These are phyloP conservation scores for Plantago elongata DNA, from an alignment of 257 asterid species.

Conservation along the genomic window DNA sequence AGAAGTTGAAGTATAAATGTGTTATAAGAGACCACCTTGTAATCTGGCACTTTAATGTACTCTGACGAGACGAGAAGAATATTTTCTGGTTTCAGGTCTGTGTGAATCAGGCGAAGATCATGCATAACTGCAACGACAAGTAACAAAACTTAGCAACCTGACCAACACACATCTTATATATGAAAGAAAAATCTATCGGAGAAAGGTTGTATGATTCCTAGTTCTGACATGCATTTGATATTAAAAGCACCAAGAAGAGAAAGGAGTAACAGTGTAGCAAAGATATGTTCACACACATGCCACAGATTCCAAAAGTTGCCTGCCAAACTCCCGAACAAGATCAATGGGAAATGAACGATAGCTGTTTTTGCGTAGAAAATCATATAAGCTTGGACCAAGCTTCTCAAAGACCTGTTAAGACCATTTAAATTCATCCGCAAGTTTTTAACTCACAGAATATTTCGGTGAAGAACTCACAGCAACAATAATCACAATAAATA, in stretches of 20 bases:
- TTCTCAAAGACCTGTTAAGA: constrained; percentile 96
- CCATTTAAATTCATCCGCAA: constrained; percentile 67
- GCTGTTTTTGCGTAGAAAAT: constrained; percentile 91
- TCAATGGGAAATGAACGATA: constrained; percentile 90
- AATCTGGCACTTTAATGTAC: constrained; percentile 61
- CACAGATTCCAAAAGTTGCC: constrained; percentile 98
- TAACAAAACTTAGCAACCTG: constrained; percentile 18
- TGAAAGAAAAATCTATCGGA: not conserved
- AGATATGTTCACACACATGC: constrained; percentile 86
- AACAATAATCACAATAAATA: constrained; percentile 37
- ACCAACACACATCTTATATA: constrained; percentile 4
- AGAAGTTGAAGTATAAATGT: constrained; percentile 5
- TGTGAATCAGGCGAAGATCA: constrained; percentile 78
- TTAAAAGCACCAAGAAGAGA: constrained; percentile 20
- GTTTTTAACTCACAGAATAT: constrained; percentile 46
- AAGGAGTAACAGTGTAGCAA: constrained; percentile 32
- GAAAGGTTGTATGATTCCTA: not conserved
- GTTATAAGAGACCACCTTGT: constrained; percentile 48
- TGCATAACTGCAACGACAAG: constrained; percentile 74
- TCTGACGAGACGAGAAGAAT: constrained; percentile 86
- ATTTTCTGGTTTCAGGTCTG: constrained; percentile 95
- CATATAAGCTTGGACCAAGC: constrained; percentile 99
- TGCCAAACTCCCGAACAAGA: constrained; percentile 92
- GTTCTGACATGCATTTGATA: constrained; percentile 10
- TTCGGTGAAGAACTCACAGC: constrained; percentile 31